Percentiles rank a stretch among this genome's conserved stretches.
phyloP scores from a whole-genome alignment of 164 flowering plant genomes.

The Vitis riparia region DNA sequence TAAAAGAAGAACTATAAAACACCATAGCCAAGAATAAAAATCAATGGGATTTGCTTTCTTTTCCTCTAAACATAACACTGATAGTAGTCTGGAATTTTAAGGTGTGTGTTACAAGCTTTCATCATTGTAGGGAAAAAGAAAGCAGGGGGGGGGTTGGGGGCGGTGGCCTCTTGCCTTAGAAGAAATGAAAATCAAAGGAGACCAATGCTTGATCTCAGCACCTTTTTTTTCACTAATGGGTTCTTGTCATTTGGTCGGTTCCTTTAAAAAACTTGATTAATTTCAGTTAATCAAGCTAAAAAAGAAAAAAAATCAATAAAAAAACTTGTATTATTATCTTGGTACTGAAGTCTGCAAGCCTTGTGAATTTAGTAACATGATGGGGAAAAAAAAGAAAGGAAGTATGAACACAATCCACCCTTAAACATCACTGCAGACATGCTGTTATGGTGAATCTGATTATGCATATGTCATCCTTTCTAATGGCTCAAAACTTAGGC shows the following conservation, averaged over 20 bases:
- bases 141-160: neutral
- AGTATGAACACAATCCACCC: too few species aligned
- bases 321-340: neutral
- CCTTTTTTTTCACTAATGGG: neutral
- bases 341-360: neutral
- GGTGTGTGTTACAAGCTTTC: neutral
- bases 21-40: too few species aligned
- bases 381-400: too few species aligned
- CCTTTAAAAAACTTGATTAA: neutral
- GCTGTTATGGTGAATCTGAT: too few species aligned
- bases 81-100: too few species aligned
- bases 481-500: too few species aligned
- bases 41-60: too few species aligned
- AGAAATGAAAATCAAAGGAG: neutral
- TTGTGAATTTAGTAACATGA: neutral
- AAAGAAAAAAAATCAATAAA: neutral
- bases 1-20: too few species aligned
- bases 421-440: too few species aligned
- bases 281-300: neutral
- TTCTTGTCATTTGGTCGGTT: slow-evolving; percentile 2
- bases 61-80: too few species aligned
- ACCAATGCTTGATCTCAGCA: neutral
- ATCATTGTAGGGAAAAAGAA: neutral
- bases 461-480: too few species aligned
- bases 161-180: slow-evolving; percentile 8